Evolutionary conservation across 768 basidiomycete species (phyloP), one percentile per base, ranked within the genome.

Genomic region (Psilocybe tampanensis): DNA sequence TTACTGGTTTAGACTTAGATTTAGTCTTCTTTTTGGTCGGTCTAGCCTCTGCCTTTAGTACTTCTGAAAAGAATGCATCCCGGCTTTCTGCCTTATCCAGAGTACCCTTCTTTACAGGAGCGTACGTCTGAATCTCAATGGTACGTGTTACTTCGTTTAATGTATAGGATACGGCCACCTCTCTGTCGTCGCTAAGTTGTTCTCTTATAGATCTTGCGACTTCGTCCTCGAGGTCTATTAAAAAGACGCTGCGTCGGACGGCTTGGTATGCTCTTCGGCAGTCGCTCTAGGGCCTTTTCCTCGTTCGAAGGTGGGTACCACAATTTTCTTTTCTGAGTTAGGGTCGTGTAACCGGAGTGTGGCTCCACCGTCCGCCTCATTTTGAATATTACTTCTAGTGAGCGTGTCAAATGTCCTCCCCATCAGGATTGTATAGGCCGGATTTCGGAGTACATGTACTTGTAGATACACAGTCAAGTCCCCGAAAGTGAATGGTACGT

Each of bases 361-460:
- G 41, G 66, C 63, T 1, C 49, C 48, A 7, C 65, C 69, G 50
- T 65, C 54, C 3, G 29, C 42, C 11, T 52, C 52, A 42, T 65
- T 68, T 1, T 56, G 54, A 2, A 65, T 44, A 5, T 43, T 54
- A 36, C 59, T 67, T 15, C 52, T 18, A 3, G 69, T 70, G 2
- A 72, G 26, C 1, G 65, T 62, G 56, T 70, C 66, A 52, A 74
- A 72, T 2, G 72, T 68, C n/a, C 70, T 39, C 4, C 71, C 71
- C 2, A 74, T 47, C 8, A 73, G 36, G 2, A 73, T 63, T 12
- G 58, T 55, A 53, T 73, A 73, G 0, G 71, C 62, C 0, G 64
- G 63, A 1, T 56, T 54, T 11, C 56, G 34, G 6, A 73, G 62
- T 7, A 73, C 56, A 45, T 73, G 71, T 6, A 70, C 62, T 61